Evolutionary conservation across 2,329 filamentous ascomycete species (phyloP).

Genomic region (Simplicillium aogashimaense): DNA sequence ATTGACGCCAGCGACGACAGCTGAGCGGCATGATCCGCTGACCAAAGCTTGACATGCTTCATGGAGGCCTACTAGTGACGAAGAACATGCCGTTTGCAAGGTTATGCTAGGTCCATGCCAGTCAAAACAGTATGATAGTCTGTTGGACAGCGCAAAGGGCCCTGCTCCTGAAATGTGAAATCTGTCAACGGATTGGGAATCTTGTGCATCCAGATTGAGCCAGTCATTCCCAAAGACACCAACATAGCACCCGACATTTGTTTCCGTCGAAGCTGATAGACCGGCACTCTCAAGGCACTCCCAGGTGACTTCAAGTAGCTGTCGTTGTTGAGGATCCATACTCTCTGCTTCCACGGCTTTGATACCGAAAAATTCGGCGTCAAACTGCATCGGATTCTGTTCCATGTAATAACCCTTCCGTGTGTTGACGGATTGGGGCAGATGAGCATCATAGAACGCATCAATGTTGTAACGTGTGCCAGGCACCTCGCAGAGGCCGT

Average conservation of each 20-base stretch:
- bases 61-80: slow-evolving; percentile 19
- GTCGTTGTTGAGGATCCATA: slow-evolving; percentile 25
- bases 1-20: slow-evolving; percentile 21
- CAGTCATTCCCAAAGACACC: slow-evolving; percentile 24
- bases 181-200: slow-evolving; percentile 9
- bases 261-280: slow-evolving; percentile 16
- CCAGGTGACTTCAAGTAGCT: slow-evolving; percentile 22
- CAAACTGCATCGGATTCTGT: slow-evolving; percentile 14
- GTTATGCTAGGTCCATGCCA: slow-evolving; percentile 33
- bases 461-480: slow-evolving; percentile 7
- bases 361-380: slow-evolving; percentile 17
- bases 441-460: slow-evolving; percentile 3
- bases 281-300: slow-evolving; percentile 26
- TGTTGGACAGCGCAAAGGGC: slow-evolving; percentile 18
- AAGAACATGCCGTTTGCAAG: slow-evolving; percentile 25
- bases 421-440: slow-evolving; percentile 2
- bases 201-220: slow-evolving; percentile 14
- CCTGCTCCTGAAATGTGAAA: slow-evolving; percentile 13
- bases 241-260: slow-evolving; percentile 20
- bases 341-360: slow-evolving; percentile 16
- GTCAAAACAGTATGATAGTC: slow-evolving; percentile 24
- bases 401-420: slow-evolving; percentile 20
- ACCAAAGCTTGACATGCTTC: slow-evolving; percentile 18
- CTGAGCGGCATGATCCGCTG: slow-evolving; percentile 14
- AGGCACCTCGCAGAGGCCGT: slow-evolving; percentile 6